phyloP scores from a whole-genome alignment of 148 eudicot species.

The Rheum nobile region DNA sequence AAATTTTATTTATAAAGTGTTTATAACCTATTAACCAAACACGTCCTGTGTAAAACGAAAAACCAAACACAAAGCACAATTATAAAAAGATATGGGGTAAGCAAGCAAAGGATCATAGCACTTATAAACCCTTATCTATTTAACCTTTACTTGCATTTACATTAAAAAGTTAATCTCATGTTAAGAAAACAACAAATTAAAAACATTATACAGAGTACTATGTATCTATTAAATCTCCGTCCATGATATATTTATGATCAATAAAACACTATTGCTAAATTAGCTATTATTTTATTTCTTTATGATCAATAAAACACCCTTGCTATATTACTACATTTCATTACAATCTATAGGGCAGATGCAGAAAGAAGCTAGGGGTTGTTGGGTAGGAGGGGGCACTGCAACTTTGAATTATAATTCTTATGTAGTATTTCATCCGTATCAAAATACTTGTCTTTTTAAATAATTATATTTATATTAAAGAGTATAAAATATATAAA shows the following conservation, averaged over 20 bases:
- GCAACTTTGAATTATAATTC: slow-evolving; percentile 2
- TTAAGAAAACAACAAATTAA: neutral
- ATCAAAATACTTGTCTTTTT: no score
- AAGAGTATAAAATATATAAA: no score
- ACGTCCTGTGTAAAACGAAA: neutral
- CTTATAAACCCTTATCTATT: neutral
- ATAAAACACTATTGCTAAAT: no score
- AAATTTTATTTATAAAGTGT: no score
- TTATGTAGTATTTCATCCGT: neutral
- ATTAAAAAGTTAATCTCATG: neutral
- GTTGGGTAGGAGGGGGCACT: neutral
- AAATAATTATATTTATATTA: no score
- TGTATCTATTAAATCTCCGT: no score
- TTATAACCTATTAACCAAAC: no score
- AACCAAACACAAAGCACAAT: neutral
- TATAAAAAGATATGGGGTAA: neutral
- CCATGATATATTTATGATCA: no score
- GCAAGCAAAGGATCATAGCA: neutral
- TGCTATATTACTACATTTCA: neutral
- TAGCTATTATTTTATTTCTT: no score
- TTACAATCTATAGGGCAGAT: neutral
- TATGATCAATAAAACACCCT: no score
- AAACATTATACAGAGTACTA: no score
- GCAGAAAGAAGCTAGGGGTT: neutral
- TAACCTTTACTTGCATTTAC: neutral